Conservation (phyloP, 805 yeast species). For the Schizosaccharomyces japonicus region DNA sequence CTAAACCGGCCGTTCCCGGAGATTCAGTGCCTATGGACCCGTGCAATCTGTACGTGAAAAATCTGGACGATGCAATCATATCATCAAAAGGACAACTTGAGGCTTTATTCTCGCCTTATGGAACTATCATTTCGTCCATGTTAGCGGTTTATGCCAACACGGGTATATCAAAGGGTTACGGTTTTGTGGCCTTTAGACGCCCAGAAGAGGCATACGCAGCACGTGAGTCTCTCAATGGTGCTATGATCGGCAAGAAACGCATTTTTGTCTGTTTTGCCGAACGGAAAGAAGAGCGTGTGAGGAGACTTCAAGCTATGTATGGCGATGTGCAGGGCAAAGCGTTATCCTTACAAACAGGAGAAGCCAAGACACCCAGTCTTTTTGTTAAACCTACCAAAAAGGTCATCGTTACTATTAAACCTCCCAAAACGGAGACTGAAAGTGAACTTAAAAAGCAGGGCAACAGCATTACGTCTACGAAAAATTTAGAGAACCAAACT, state of each 20-base stretch:
- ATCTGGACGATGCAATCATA: constrained; percentile 8
- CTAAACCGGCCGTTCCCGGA: not conserved
- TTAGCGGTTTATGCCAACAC: constrained; percentile 6
- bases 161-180: constrained; percentile 8
- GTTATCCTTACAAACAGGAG: not conserved
- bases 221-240: constrained; percentile 7
- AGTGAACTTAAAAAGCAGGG: no score
- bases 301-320: not conserved
- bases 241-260: constrained; percentile 6
- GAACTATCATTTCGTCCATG: constrained; percentile 6
- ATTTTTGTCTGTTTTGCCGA: constrained; percentile 9
- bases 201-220: constrained; percentile 8
- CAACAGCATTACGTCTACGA: no score
- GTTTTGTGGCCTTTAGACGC: constrained; percentile 8
- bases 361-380: not conserved
- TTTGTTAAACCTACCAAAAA: not conserved
- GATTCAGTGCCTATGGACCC: constrained; percentile 6
- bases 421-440: not conserved
- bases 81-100: constrained; percentile 6
- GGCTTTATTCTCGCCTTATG: constrained; percentile 7
- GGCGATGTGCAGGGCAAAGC: not conserved
- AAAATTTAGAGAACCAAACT: no score
- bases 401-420: not conserved
- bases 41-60: constrained; percentile 9
- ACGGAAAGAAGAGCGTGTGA: not conserved